These are phyloP conservation scores for Butyriboletus loyo DNA, from an alignment of 768 basidiomycete genomes.

Conservation along the genomic window DNA sequence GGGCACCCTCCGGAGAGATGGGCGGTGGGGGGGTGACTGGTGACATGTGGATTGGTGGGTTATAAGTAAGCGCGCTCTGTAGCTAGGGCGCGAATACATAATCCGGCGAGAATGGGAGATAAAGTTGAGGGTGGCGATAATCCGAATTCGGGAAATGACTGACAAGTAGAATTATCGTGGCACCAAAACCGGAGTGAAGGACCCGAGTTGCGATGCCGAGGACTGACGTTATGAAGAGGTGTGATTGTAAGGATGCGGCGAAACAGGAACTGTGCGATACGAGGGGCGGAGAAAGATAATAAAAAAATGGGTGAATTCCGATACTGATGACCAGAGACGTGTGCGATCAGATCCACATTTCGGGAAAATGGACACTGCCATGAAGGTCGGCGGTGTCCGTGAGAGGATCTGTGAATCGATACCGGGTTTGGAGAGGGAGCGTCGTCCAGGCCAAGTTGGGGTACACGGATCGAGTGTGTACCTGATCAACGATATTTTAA, in stretches of 20 bases:
- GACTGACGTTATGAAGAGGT: constrained; percentile 19
- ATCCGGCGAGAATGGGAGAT: constrained; percentile 1
- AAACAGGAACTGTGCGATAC: constrained; percentile 4
- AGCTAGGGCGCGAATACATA: not conserved
- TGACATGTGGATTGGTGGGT: not conserved
- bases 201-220: constrained; percentile 5
- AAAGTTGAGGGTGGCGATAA: not conserved
- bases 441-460: constrained; percentile 7
- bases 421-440: constrained; percentile 6
- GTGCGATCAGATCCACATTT: constrained; percentile 7
- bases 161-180: constrained; percentile 1
- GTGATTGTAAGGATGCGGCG: constrained; percentile 1
- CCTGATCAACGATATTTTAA: constrained; percentile 24
- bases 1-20: not conserved
- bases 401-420: constrained; percentile 26
- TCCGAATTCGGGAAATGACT: constrained; percentile 6
- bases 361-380: not conserved
- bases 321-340: constrained; percentile 19
- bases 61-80: constrained; percentile 22
- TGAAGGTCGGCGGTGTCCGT: constrained; percentile 8
- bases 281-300: constrained; percentile 2
- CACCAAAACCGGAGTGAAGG: not conserved
- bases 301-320: constrained; percentile 12
- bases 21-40: not conserved
- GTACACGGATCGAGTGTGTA: not conserved